A percentile compares a stretch with the other conserved stretches of the same genome.
Conservation (phyloP, 345 rosid genomes). For the Gossypium longicalyx region DNA sequence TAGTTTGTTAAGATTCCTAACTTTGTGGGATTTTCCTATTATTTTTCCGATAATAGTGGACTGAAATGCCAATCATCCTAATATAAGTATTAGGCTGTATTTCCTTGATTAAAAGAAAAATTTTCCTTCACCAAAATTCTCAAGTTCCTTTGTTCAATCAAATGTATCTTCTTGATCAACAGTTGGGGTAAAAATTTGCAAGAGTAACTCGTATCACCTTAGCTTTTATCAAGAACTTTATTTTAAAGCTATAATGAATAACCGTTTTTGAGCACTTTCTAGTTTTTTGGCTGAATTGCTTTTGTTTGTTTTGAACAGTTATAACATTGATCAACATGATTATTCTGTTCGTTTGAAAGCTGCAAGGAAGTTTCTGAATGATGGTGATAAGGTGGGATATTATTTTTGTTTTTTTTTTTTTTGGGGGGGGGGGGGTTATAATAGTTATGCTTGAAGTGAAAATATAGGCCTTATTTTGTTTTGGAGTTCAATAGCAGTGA, state of each 20-base stretch:
- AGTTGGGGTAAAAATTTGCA: background rate
- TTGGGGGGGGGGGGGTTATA: background rate
- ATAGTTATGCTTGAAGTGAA: background rate
- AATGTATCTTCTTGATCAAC: background rate
- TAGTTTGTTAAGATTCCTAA: no score
- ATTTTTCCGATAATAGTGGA: no score
- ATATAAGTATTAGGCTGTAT: no score
- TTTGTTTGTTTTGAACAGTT: slow-evolving; percentile 38
- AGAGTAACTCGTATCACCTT: background rate
- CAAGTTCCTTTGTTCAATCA: background rate
- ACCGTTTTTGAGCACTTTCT: background rate
- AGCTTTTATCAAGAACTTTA: background rate
- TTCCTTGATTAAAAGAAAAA: no score
- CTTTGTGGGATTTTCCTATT: no score
- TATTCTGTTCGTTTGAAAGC: slow-evolving; percentile 79
- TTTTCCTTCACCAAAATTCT: no score
- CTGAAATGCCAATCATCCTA: no score
- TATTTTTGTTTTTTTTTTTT: slow-evolving; percentile 18
- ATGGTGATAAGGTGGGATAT: slow-evolving; percentile 70
- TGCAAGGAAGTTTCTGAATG: slow-evolving; percentile 76
- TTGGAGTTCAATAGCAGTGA: slow-evolving; percentile 10
- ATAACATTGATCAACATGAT: slow-evolving; percentile 93
- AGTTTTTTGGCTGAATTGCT: slow-evolving; percentile 9
- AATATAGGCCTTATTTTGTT: background rate
- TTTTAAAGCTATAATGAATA: background rate